phyloP scores from a whole-genome alignment of 139 green algal species.

The Astrephomene gubernaculifera region DNA sequence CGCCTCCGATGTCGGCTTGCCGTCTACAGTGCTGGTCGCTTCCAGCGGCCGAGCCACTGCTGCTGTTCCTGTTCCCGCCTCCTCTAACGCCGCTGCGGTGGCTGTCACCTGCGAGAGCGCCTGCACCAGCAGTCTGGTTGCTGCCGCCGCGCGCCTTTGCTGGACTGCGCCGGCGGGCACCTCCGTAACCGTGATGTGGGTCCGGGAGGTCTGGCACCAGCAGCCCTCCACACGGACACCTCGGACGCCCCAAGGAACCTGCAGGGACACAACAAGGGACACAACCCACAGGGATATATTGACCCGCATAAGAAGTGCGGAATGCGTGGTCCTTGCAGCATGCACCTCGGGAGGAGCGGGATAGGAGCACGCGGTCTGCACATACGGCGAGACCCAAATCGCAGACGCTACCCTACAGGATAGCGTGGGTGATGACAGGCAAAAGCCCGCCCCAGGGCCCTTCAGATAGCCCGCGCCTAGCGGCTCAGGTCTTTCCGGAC shows the following conservation, averaged over 20 bases:
- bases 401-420: too few species aligned
- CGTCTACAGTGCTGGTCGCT: too few species aligned
- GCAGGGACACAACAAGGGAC: background rate
- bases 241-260: constrained; percentile 16
- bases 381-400: too few species aligned
- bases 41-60: too few species aligned
- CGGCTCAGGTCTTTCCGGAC: background rate
- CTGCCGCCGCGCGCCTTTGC: constrained; percentile 32
- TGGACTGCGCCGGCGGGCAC: background rate
- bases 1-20: too few species aligned
- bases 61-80: background rate
- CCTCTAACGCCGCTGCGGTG: background rate
- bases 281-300: too few species aligned
- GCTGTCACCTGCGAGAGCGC: constrained; percentile 27
- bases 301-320: too few species aligned
- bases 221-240: constrained; percentile 16
- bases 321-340: too few species aligned
- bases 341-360: too few species aligned
- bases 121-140: background rate
- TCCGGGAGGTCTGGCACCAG: constrained; percentile 1
- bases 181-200: constrained; percentile 14
- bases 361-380: too few species aligned
- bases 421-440: too few species aligned
- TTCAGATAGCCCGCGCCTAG: background rate
- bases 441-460: too few species aligned